These are phyloP conservation scores for Mucor mucedo DNA, from an alignment of 371 early-diverging fungal genomes.

Conservation along the genomic window DNA sequence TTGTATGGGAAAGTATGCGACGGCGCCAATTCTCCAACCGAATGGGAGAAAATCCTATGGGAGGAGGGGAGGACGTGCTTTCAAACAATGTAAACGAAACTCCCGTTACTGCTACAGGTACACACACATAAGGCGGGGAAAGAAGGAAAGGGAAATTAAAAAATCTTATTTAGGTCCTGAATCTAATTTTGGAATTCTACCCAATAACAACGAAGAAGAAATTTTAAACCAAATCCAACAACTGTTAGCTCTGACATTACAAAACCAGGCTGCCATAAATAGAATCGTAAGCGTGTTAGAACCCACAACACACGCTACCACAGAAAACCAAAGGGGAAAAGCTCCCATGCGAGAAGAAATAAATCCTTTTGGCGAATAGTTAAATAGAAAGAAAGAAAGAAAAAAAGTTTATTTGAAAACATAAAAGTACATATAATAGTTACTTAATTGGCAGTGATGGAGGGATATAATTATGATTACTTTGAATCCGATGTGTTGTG, in stretches of 20 bases:
- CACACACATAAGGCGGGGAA: not conserved
- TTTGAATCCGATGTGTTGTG: slow-evolving; percentile 16
- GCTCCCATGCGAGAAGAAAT: slow-evolving; percentile 15
- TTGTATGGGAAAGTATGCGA: slow-evolving; percentile 84
- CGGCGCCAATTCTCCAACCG: slow-evolving; percentile 28
- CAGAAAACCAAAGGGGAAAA: slow-evolving; percentile 16
- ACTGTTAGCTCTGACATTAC: slow-evolving; percentile 52
- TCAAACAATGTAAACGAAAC: slow-evolving; percentile 4
- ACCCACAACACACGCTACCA: not conserved
- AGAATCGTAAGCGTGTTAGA: slow-evolving; percentile 52
- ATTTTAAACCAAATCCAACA: slow-evolving; percentile 52
- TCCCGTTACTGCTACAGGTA: slow-evolving; percentile 13
- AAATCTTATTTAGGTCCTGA: not conserved
- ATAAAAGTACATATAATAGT: not conserved
- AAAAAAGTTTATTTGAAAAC: not conserved
- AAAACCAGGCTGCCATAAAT: slow-evolving; percentile 63
- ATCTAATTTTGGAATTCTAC: slow-evolving; percentile 13
- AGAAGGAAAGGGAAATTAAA: not conserved
- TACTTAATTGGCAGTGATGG: not conserved
- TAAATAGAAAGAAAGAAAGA: not conserved
- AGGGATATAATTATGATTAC: not conserved
- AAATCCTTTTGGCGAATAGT: slow-evolving; percentile 15
- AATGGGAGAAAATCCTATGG: slow-evolving; percentile 9
- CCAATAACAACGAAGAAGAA: slow-evolving; percentile 41
- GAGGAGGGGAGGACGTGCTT: slow-evolving; percentile 1